Base-by-base conservation (phyloP, 805 yeast genomes). In the Sugiyamaella qingdaonensis region DNA sequence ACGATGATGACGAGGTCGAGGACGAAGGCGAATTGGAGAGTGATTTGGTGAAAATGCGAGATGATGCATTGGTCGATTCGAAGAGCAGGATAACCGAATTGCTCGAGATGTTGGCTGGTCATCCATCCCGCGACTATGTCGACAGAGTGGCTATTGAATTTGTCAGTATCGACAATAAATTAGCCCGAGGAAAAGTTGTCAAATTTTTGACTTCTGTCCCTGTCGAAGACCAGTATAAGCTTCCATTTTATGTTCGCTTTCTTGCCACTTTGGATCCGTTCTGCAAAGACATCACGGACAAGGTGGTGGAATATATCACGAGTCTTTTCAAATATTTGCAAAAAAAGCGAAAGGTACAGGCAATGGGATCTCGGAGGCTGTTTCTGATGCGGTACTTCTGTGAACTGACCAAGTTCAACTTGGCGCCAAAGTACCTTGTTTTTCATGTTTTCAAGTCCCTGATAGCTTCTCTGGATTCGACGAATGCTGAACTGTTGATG, bases 351-450 rank as follows among this genome's bases (percentile, higher is more conserved):
- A 55, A 55, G 45, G 36, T 46, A 10, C 33, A 32, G 18, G 53
- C 52, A 9, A 45, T 64, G 32, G 43, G 49, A 37, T 45, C 59
- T 13, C 45, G 60, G 18, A 52, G 68, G 19, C 19, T 58, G 11
- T 55, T 58, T 29, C 57, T 77, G 58, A 77, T 87, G 35, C 73
- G 77, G 19, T 85, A 86, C 59, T 82, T 87, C 58, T 72, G 82
- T 47, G 97, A 91, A 62, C 72, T 90, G 70, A 79, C 85, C 32
- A 88, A 87, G 64, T 90, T 90, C 65, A 81, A 78, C 59, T 67
- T 89, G 55, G 73, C 89, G 13, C 92, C 95, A 0, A 71, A 75
- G n/a, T 84, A 82, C 66, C 75, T 84, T 54, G 73, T 84, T 10
- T 85, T 88, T 64, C 91, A 89, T 66, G 86, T 85, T 63, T 76